phyloP scores from a whole-genome alignment of 768 basidiomycete species.

The Strobilomyces echinocephalus region DNA sequence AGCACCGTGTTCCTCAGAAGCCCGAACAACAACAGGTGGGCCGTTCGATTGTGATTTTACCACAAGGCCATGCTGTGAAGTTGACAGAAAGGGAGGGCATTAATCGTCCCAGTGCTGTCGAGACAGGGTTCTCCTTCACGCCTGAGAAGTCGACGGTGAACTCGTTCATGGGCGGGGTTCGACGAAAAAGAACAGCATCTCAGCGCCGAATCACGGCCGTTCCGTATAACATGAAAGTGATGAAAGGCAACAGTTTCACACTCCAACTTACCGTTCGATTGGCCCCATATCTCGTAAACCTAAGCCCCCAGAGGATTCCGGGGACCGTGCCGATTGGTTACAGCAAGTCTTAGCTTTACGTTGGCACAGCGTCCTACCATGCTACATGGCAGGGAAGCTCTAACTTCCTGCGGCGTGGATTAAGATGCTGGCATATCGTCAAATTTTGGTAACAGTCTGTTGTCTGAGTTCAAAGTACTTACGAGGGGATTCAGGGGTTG shows the following conservation, averaged over 20 bases:
- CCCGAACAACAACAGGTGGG: not conserved
- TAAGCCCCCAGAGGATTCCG: not conserved
- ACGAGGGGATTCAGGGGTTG: not conserved
- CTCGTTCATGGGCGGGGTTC: not conserved
- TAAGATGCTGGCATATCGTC: slow-evolving; percentile 11
- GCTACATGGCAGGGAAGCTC: not conserved
- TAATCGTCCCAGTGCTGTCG: not conserved
- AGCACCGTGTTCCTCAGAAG: not conserved
- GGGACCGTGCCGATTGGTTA: slow-evolving; percentile 1
- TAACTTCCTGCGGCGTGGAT: slow-evolving; percentile 2
- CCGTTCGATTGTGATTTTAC: slow-evolving; percentile 11
- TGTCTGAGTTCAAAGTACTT: slow-evolving; percentile 18
- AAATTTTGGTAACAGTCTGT: slow-evolving; percentile 4
- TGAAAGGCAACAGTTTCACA: not conserved
- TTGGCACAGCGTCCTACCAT: not conserved
- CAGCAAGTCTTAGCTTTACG: not conserved
- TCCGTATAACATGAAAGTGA: not conserved
- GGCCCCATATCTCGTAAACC: slow-evolving; percentile 9
- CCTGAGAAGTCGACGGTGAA: slow-evolving; percentile 1
- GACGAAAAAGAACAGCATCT: not conserved
- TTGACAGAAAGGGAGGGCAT: slow-evolving; percentile 1
- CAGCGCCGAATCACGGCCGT: not conserved
- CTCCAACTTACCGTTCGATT: slow-evolving; percentile 6
- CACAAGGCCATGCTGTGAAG: slow-evolving; percentile 15
- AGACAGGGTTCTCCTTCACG: not conserved